phyloP scores from a whole-genome alignment of 257 asterid genomes.

The Linaria vulgaris region DNA sequence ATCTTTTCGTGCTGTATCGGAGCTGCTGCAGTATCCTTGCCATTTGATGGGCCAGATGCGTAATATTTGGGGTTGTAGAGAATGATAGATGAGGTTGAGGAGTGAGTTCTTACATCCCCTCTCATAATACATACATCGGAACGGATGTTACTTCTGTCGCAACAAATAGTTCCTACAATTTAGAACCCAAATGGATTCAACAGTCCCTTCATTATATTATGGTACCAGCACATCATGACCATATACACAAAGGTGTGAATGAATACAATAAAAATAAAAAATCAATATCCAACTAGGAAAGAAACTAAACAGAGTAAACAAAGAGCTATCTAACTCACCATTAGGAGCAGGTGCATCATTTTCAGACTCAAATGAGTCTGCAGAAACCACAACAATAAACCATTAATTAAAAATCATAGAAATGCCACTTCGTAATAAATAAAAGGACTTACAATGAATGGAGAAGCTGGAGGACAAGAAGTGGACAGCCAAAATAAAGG shows the following conservation, averaged over 20 bases:
- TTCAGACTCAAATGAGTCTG: conserved; percentile 57
- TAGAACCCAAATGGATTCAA: conserved; percentile 7
- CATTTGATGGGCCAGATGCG: conserved; percentile 21
- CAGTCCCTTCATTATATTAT: not conserved
- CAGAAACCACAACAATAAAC: conserved; percentile 20
- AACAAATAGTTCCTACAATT: conserved; percentile 72
- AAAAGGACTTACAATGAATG: conserved; percentile 52
- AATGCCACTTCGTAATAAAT: too few relatives aligned
- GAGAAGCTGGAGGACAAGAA: conserved; percentile 48
- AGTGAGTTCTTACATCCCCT: conserved; percentile 74
- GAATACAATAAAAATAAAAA: too few relatives aligned
- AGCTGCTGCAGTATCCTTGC: conserved; percentile 25
- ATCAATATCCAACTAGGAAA: not conserved
- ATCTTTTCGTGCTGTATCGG: conserved; percentile 56
- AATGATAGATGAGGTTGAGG: conserved; percentile 53
- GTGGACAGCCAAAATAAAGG: conserved; percentile 52
- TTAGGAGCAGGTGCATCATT: conserved; percentile 40
- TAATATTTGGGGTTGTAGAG: conserved; percentile 38
- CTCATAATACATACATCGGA: conserved; percentile 79
- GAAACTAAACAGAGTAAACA: not conserved
- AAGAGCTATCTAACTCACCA: conserved; percentile 51
- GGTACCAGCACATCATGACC: conserved; percentile 9
- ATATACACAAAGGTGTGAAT: not conserved
- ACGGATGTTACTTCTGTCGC: conserved; percentile 70
- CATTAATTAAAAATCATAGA: too few relatives aligned